Base-by-base conservation (phyloP, 2,329 filamentous ascomycete species). In the Colletotrichum ledebouriae region DNA sequence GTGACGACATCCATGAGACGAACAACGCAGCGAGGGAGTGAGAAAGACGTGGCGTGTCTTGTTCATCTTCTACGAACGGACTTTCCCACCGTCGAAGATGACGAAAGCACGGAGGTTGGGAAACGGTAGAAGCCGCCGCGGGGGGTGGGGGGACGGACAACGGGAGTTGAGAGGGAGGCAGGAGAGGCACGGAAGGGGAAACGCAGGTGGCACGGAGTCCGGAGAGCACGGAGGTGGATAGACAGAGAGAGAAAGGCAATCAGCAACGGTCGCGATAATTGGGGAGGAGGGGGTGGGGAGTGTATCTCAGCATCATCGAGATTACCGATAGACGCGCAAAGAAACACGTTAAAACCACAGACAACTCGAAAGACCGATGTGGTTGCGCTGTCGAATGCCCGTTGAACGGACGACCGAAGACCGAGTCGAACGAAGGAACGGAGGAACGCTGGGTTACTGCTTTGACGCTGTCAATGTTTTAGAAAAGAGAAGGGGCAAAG, bases 371-470 rank as follows among this genome's bases (percentile, higher is more conserved):
- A 50, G 44, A 49, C 57, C 44, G 57, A 59, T 50, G 50, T n/a
- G 25, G 44, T 59, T 59, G 10, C 33, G 17, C 44, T 33, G 15
- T 12, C 6, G 15, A 17, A 67, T 67, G 65, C 65, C 65, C 65
- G 65, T 67, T 63, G 65, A 67, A 59, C 37, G 65, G 65, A 67
- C 65, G 65, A 67, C 65, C 65, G 65, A 64, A 49, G 47, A 47
- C 53, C 46, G 53, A 67, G 53, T 44, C n/a, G 29, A 41, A 41
- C 59, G 52, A 56, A 39, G 7, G 37, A 39, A 39, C 34, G 34
- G 2, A 17, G 17, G 17, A 39, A 57, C 52, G 59, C 52, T 15
- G 29, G 42, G 34, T 42, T 59, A n/a, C 17, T 41, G 52, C 60
- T 63, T 34, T 59, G 60, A 59, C 47, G 65, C 60, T 61, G 33